Percentiles rank a stretch among this genome's conserved stretches.
Conservation (phyloP, 2,329 filamentous ascomycete species). For the Trichoderma lentiforme region DNA sequence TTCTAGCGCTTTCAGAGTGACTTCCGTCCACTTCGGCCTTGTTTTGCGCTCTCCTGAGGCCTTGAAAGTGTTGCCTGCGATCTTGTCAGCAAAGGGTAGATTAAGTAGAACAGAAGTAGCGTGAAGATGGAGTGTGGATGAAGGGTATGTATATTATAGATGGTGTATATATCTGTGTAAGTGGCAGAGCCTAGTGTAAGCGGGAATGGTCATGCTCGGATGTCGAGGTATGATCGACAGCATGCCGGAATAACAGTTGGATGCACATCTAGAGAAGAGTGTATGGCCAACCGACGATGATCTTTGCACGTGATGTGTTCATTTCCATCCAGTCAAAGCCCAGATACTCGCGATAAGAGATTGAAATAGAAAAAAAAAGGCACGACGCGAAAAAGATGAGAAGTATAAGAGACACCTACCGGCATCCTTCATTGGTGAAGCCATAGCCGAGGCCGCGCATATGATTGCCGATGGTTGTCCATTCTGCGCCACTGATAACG, state of each 20-base stretch:
- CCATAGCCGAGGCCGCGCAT: conserved; percentile 59
- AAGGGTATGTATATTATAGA: not conserved
- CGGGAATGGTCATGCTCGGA: not conserved
- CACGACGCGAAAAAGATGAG: not conserved
- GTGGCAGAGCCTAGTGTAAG: not conserved
- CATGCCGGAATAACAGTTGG: too few species aligned
- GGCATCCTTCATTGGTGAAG: conserved; percentile 63
- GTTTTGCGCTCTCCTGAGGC: conserved; percentile 53
- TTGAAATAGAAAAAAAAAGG: not conserved
- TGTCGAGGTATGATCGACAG: not conserved
- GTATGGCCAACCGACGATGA: not conserved
- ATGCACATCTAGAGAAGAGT: not conserved
- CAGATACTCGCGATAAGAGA: not conserved
- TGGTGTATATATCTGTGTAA: not conserved
- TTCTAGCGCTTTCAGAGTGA: conserved; percentile 35
- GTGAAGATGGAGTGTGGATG: not conserved
- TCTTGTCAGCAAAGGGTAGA: conserved; percentile 3
- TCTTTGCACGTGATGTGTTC: not conserved
- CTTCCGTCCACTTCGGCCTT: conserved; percentile 45
- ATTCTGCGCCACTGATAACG: conserved; percentile 60
- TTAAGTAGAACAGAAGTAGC: not conserved
- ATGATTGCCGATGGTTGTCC: conserved; percentile 58
- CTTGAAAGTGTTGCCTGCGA: conserved; percentile 58
- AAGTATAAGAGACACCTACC: conserved; percentile 43
- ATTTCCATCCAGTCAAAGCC: not conserved